phyloP scores from a whole-genome alignment of 1,284 basidiomycete genomes.

The Phaffia rhodozyma region DNA sequence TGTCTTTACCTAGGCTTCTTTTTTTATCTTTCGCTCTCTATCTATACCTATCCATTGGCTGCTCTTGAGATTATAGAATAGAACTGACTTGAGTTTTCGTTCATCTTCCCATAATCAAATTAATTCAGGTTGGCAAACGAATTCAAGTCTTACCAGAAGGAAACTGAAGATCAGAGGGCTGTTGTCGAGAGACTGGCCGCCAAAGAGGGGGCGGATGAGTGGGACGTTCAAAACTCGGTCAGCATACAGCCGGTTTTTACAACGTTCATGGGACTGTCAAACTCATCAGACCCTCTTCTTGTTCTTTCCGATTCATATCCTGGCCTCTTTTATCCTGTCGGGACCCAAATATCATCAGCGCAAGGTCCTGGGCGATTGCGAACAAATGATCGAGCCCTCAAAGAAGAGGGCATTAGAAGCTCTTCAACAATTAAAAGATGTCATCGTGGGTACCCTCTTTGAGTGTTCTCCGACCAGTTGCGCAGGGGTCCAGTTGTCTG shows the following conservation, averaged over 20 bases:
- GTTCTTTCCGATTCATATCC: neutral
- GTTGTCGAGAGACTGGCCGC: slow-evolving; percentile 7
- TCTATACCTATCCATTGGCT: neutral
- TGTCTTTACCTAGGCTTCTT: neutral
- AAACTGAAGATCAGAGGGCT: slow-evolving; percentile 9
- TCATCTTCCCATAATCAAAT: neutral
- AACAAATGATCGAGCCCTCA: slow-evolving; percentile 23
- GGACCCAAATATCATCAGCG: neutral
- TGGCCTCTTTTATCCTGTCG: neutral
- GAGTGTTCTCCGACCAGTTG: neutral
- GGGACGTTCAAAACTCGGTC: slow-evolving; percentile 18
- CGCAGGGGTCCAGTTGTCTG: neutral
- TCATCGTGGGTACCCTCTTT: slow-evolving; percentile 18
- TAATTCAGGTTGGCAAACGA: slow-evolving; percentile 8
- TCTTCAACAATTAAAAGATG: slow-evolving; percentile 18
- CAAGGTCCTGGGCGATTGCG: slow-evolving; percentile 22
- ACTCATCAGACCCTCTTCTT: neutral
- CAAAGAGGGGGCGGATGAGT: slow-evolving; percentile 15
- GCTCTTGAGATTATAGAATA: no score
- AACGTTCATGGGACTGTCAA: neutral
- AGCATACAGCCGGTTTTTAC: neutral
- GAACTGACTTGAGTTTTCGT: neutral
- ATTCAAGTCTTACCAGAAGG: slow-evolving; percentile 10
- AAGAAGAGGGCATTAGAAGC: slow-evolving; percentile 19
- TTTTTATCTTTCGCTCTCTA: neutral